These are phyloP conservation scores for Cornus controversa DNA, from an alignment of 148 eudicot genomes.

Conservation along the genomic window DNA sequence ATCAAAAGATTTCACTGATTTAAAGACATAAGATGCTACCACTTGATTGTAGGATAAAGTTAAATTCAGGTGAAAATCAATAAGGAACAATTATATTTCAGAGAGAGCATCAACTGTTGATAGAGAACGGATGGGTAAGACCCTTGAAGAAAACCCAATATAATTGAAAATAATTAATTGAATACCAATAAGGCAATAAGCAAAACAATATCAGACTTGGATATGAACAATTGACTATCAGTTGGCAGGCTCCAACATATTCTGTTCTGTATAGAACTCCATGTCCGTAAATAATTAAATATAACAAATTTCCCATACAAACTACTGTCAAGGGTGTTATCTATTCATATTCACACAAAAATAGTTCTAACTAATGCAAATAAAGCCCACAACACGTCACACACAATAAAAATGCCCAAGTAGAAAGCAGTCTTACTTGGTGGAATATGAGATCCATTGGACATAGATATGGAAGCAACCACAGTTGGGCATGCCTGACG, in stretches of 20 bases:
- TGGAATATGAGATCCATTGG: slow-evolving; percentile 67
- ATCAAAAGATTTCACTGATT: too few relatives aligned
- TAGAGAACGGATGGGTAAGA: neutral
- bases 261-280: neutral
- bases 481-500: slow-evolving; percentile 50
- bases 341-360: too few relatives aligned
- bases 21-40: neutral
- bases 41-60: neutral
- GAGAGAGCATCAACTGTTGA: neutral
- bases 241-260: slow-evolving; percentile 2
- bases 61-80: too few relatives aligned
- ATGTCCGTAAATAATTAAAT: neutral
- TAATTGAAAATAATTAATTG: neutral
- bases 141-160: neutral
- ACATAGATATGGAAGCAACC: slow-evolving; percentile 41
- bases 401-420: neutral
- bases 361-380: too few relatives aligned
- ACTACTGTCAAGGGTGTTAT: neutral
- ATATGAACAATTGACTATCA: slow-evolving; percentile 7
- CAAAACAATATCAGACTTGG: neutral
- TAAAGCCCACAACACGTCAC: too few relatives aligned
- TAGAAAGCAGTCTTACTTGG: slow-evolving; percentile 43
- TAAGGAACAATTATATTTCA: too few relatives aligned
- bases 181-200: too few relatives aligned
- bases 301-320: neutral